Evolutionary conservation across 2,329 filamentous ascomycete genomes (phyloP), one percentile per base, ranked within the genome.

Genomic region (Ascosphaera apis): DNA sequence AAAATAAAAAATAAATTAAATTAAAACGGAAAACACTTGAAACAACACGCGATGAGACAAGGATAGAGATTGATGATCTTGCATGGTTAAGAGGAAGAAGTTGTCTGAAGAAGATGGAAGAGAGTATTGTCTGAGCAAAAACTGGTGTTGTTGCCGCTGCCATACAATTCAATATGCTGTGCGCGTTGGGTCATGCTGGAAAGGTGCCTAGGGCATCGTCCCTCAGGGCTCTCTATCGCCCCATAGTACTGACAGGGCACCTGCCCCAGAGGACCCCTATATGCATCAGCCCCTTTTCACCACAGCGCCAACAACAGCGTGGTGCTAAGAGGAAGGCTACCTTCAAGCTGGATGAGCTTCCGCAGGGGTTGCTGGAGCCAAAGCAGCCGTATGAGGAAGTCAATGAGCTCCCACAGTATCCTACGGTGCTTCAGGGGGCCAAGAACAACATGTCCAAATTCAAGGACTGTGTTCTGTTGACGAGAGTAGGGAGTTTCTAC

Each of bases 401-500:
- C 31, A 57, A 65, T 37, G 56, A 65, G 36, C 54, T 56, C 21
- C 65, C 66, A 15, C 61, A 62, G 40, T 93, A 93, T 53, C 84
- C 88, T 12, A 78, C 81, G n/a, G 78, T 95, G 34, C 62, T 95
- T 39, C 70, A 82, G 49, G 83, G 92, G 52, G 86, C 81, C 18
- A 70, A 72, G 38, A 80, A 74, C 44, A 91, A 92, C 56, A 92
- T 95, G 76, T 67, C 72, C 45, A 83, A 77, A 48, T 93, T 91
- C 57, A 70, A 74, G 47, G 82, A 91, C 47, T 95, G 86, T 55
- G 78, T 98, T 28, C 55, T 98, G 5, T 60, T 98, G 40, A 98
- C 88, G 3, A 72, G 86, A 38, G 83, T 98, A 18, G 88, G 88
- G 38, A 76, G 84, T 40, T 98, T 98, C 57, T 98, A 95, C 56